Evolutionary conservation across 2,329 filamentous ascomycete species (phyloP).

Genomic region (Fusarium circinatum): DNA sequence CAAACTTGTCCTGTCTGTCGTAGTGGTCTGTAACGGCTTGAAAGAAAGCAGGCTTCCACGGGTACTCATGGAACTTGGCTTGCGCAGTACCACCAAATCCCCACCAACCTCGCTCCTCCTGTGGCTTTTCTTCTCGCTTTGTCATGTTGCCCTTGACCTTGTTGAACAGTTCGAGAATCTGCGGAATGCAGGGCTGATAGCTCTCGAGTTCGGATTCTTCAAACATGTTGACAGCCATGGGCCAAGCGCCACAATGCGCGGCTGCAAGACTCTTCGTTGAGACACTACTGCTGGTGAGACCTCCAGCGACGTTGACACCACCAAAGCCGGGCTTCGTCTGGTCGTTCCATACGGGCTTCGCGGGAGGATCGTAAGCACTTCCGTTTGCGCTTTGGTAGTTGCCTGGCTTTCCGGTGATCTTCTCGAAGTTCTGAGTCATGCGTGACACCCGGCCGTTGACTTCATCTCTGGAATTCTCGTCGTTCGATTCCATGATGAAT

Average conservation of each 20-base stretch:
- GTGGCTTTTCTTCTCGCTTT: neutral
- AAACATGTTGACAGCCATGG: conserved; percentile 55
- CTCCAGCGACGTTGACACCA: conserved; percentile 53
- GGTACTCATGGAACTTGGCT: conserved; percentile 40
- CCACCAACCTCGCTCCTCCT: conserved; percentile 11
- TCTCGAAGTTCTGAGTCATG: conserved; percentile 43
- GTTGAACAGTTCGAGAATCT: conserved; percentile 50
- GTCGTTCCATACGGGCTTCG: conserved; percentile 39
- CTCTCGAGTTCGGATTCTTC: conserved; percentile 53
- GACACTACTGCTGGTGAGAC: conserved; percentile 54
- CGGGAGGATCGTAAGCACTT: conserved; percentile 39
- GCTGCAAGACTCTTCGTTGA: conserved; percentile 56
- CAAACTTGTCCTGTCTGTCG: conserved; percentile 48
- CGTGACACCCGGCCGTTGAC: conserved; percentile 43
- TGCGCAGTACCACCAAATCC: neutral
- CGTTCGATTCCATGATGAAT: conserved; percentile 46
- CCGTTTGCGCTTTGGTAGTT: conserved; percentile 35
- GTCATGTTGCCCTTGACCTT: conserved; percentile 20
- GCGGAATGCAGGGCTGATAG: conserved; percentile 58
- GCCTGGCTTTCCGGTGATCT: conserved; percentile 34
- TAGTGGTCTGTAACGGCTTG: conserved; percentile 49
- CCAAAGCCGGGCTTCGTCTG: conserved; percentile 43
- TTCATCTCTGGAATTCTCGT: conserved; percentile 45
- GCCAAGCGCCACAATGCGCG: conserved; percentile 54
- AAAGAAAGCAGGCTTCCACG: conserved; percentile 48